These are phyloP conservation scores for Setaria italica DNA, from an alignment of 202 grass and related monocot genomes.

Conservation along the genomic window DNA sequence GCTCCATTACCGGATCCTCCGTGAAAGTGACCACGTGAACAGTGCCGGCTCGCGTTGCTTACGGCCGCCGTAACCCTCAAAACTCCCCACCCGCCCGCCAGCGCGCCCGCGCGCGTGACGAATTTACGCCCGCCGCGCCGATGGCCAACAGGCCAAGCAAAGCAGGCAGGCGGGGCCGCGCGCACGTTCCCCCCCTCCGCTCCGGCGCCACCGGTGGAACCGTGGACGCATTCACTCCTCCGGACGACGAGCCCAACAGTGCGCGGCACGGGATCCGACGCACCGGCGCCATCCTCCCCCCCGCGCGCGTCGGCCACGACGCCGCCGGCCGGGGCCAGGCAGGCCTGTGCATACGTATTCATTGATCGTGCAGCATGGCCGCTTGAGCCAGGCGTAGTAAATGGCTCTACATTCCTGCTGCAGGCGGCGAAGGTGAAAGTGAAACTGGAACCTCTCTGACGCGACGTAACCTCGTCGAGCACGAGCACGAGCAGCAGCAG, in stretches of 20 bases:
- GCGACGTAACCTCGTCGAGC: neutral
- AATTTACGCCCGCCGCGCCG: neutral
- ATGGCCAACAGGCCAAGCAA: too few species aligned
- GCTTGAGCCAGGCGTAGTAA: neutral
- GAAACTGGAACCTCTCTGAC: neutral
- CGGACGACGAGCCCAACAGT: neutral
- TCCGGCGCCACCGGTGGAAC: slow-evolving; percentile 1
- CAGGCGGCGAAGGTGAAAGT: neutral
- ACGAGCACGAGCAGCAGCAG: neutral
- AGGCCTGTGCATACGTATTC: neutral
- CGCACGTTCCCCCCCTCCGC: neutral
- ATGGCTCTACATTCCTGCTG: slow-evolving; percentile 30
- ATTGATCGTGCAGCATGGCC: neutral
- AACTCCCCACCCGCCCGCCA: neutral
- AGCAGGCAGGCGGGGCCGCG: neutral
- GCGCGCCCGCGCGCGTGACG: neutral
- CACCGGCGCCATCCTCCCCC: neutral
- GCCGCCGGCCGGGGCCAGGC: neutral
- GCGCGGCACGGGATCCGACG: slow-evolving; percentile 33
- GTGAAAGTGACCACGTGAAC: too few species aligned
- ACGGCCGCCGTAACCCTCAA: neutral
- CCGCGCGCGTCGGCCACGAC: neutral
- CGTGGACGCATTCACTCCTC: slow-evolving; percentile 11
- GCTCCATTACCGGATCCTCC: too few species aligned
- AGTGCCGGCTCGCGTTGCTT: neutral